Evolutionary conservation across 108 stramenopile species (phyloP), one percentile per base, ranked within the genome.

Genomic region (Pelagomonas calceolata): DNA sequence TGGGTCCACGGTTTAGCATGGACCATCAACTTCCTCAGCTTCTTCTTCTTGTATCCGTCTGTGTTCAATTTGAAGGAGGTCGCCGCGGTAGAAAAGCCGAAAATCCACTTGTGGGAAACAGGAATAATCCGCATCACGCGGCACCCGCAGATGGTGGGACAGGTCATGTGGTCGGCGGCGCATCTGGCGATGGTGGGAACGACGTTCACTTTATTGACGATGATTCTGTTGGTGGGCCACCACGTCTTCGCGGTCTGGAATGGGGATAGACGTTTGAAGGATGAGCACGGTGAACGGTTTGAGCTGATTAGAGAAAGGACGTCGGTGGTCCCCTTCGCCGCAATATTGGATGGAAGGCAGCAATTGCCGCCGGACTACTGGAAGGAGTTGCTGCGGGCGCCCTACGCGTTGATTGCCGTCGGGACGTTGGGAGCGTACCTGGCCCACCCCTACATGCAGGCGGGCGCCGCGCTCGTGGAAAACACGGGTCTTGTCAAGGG

Each of bases 391-490:
- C 39, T 88, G 31, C 82, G 96, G 26, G 91, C 89, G 14, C 96
- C 96, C n/a, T 92, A 95, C 75, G 71, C 88, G 34, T 68, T 95
- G 43, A 90, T 98, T 63, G 89, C 83, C 30, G 89, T 81, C 44
- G 94, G 93, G 32, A 93, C 95, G 1, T 66, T 94, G 14, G 94
- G 82, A 34, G 95, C 95, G 0, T 96, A 96, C 79, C 84, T 94
- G 73, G 94, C 93, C 0, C 95, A 96, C 78, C 95, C 95, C 18
- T 96, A 85, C 70, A 95, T 96, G 94, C 92, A 93, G 74, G 95
- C 92, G 34, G 95, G 94, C 4, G 92, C 92, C 33, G 34, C 66
- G 15, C 33, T 35, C 33, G 34, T 66, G 32, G 3, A 34, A 21
- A 66, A 66, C 66, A 66, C 66, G 31, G 51, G 51, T 26, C 51